These are phyloP conservation scores for Leccinum imitatum DNA, from an alignment of 768 basidiomycete species.

Conservation along the genomic window DNA sequence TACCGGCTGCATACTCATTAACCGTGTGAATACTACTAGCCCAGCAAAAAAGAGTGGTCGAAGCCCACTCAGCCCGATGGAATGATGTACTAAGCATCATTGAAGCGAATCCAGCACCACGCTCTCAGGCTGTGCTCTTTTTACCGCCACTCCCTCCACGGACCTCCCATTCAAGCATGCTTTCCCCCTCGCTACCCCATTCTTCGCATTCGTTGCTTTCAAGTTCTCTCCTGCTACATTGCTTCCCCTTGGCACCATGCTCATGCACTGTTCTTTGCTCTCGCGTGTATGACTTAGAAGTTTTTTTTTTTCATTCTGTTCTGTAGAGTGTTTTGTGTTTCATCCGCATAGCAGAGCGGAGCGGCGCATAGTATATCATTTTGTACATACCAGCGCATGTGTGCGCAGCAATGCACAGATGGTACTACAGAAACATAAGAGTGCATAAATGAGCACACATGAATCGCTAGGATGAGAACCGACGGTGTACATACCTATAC, in stretches of 20 bases:
- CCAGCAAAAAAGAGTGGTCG: not conserved
- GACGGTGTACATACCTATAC: too few relatives aligned
- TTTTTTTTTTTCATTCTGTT: too few relatives aligned
- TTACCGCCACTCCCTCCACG: not conserved
- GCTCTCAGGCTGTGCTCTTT: not conserved
- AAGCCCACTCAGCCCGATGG: not conserved
- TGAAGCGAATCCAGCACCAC: not conserved
- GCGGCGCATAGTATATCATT: not conserved
- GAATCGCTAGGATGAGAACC: too few relatives aligned
- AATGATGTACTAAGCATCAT: not conserved
- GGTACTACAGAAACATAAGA: not conserved
- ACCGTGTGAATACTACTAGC: not conserved
- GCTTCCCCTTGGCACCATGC: too few relatives aligned
- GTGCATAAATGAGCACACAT: not conserved
- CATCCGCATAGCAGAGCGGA: too few relatives aligned
- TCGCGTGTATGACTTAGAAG: not conserved
- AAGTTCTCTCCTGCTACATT: too few relatives aligned
- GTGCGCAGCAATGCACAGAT: not conserved
- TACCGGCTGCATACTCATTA: not conserved
- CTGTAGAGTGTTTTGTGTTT: not conserved
- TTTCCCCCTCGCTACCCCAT: too few relatives aligned
- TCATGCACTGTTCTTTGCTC: not conserved
- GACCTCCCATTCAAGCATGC: too few relatives aligned
- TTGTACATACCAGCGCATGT: not conserved
- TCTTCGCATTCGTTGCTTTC: too few relatives aligned